These are phyloP conservation scores for Kondoa malvinella DNA, from an alignment of 768 basidiomycete genomes.

Conservation along the genomic window DNA sequence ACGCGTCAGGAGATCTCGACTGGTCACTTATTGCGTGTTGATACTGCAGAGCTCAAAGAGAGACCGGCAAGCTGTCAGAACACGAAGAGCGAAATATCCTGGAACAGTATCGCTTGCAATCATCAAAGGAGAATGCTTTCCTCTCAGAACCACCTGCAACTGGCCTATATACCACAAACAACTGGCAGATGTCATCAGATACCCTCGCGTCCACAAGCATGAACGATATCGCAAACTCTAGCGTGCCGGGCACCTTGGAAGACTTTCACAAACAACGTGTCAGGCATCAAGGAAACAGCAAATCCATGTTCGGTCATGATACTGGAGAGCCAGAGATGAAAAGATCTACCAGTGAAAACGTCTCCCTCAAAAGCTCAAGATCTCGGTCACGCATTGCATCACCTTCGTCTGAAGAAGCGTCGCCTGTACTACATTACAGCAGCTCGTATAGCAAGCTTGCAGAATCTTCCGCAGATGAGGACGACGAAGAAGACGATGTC, in stretches of 20 bases:
- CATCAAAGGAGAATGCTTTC: slow-evolving; percentile 4
- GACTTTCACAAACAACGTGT: slow-evolving; percentile 3
- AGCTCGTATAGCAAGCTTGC: not conserved
- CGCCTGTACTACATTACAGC: not conserved
- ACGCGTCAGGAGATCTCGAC: not conserved
- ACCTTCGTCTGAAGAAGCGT: not conserved
- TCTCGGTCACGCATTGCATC: not conserved
- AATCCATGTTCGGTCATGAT: not conserved
- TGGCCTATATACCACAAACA: not conserved
- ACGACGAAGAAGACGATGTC: slow-evolving; percentile 2
- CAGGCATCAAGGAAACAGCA: not conserved
- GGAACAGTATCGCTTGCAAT: slow-evolving; percentile 23
- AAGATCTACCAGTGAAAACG: not conserved
- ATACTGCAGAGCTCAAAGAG: slow-evolving; percentile 18
- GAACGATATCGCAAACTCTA: not conserved
- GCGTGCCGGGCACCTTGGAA: not conserved
- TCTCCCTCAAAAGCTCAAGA: not conserved
- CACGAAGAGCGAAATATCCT: slow-evolving; percentile 23
- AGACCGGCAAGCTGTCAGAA: slow-evolving; percentile 20
- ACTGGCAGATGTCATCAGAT: not conserved
- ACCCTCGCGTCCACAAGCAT: not conserved
- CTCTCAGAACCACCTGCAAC: not conserved
- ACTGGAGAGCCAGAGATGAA: not conserved
- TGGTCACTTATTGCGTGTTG: not conserved
- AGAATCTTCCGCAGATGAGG: not conserved